Evolutionary conservation across 768 basidiomycete species (phyloP), one percentile per base, ranked within the genome.

Genomic region (Boletus vinaceobasis): DNA sequence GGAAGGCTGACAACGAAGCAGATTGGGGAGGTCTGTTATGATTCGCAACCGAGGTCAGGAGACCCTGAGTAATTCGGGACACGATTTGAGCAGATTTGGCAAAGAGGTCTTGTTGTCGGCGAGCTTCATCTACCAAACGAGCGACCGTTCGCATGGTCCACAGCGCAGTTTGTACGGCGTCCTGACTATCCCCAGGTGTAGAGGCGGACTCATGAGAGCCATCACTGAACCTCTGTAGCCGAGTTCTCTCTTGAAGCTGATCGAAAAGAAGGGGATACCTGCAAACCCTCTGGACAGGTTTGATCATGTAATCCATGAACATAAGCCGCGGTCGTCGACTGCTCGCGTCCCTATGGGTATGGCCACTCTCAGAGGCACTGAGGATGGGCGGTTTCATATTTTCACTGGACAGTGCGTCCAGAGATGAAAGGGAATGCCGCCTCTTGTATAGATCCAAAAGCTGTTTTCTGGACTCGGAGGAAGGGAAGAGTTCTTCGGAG

Each of bases 271-370:
- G 79, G 17, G 94, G 93, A 66, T 99, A 99, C 62, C 87, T 90
- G 80, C 95, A 98, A 47, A 99, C 88, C 48, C 94, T 79, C 71
- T 99, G 96, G 15, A 98, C 81, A n/a, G 96, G 96, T 71, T 93
- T 93, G 74, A 99, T 98, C 74, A 98, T 80, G 67, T 94, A 94
- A 73, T 98, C 96, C 60, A 83, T 74, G 69, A 90, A 84, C 53
- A 79, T 77, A 36, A 90, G 79, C 21, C 81, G 80, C 13, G 74
- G 61, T 43, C 64, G 59, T 53, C 66, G 74, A 53, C 32, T 45
- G 42, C 29, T 48, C 7, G 57, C 66, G 67, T 62, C 66, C 60
- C 71, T 55, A 1, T 61, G 61, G 19, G 68, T 62, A 45, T 71
- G 70, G 3, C 70, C 71, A 17, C 59, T 63, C 48, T 71, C 70